Conservation (phyloP, 108 stramenopile species). For the Nannochloropsis oceanica region DNA sequence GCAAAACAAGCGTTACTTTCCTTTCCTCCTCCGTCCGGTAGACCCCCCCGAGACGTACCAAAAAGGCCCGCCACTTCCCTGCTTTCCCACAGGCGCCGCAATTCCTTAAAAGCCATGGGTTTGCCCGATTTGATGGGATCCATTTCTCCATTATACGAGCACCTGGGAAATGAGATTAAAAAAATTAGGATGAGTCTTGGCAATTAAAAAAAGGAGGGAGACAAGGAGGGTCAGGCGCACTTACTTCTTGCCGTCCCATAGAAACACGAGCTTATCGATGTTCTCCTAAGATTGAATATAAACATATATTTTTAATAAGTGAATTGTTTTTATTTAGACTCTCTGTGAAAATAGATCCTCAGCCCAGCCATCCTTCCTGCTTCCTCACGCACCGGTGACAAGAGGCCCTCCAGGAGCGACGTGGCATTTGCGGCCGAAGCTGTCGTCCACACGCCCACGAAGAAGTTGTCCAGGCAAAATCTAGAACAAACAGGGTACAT, state of each 20-base stretch:
- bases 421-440: background rate
- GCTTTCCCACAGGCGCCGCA: background rate
- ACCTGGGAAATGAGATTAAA: background rate
- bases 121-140: background rate
- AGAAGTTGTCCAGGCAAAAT: background rate
- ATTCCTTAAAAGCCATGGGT: background rate
- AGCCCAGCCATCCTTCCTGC: too few relatives aligned
- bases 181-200: background rate
- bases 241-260: background rate
- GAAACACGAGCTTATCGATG: background rate
- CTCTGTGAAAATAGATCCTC: too few relatives aligned
- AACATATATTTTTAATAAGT: background rate
- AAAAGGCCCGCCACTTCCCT: background rate
- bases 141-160: background rate
- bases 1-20: background rate
- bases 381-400: background rate
- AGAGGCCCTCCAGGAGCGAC: background rate
- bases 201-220: background rate
- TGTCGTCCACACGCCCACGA: background rate
- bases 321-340: background rate
- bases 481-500: background rate
- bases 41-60: background rate
- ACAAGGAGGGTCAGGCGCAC: background rate
- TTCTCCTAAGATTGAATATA: background rate
- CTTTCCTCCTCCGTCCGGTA: background rate